Conservation (phyloP, 2,329 filamentous ascomycete genomes). For the Aspergillus bombycis region DNA sequence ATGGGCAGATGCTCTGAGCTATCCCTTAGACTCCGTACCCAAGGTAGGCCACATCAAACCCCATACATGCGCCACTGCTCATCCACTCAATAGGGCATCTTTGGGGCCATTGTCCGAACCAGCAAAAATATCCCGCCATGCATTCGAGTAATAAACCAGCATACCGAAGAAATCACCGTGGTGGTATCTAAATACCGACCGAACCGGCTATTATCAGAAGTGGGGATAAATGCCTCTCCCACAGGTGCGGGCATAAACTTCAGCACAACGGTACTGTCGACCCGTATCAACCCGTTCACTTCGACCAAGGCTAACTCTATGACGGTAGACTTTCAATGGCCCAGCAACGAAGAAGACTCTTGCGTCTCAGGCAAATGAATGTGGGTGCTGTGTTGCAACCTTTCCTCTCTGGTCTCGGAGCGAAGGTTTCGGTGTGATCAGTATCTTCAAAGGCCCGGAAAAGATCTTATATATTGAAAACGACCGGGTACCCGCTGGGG, state of each 20-base stretch:
- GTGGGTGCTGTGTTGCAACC: background rate
- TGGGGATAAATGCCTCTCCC: background rate
- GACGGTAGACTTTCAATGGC: background rate
- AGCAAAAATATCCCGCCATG: slow-evolving; percentile 3
- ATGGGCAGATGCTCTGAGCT: slow-evolving; percentile 2
- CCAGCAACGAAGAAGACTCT: slow-evolving; percentile 9
- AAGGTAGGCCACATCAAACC: background rate
- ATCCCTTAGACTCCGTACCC: background rate
- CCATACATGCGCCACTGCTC: background rate
- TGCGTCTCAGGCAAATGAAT: background rate
- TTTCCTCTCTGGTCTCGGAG: slow-evolving; percentile 13
- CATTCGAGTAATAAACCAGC: slow-evolving; percentile 6
- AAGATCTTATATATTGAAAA: slow-evolving; percentile 10
- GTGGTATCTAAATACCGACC: slow-evolving; percentile 4
- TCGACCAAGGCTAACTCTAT: background rate
- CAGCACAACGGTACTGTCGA: background rate
- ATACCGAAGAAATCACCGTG: slow-evolving; percentile 7
- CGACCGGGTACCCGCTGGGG: slow-evolving; percentile 5
- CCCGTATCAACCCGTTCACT: background rate
- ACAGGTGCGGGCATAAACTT: background rate
- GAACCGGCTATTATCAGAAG: background rate
- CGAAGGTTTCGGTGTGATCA: slow-evolving; percentile 10
- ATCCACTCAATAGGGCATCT: background rate
- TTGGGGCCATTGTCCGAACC: background rate
- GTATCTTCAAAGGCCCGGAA: background rate